Conservation (phyloP, 2,329 filamentous ascomycete species). For the Orbilia ellipsospora region DNA sequence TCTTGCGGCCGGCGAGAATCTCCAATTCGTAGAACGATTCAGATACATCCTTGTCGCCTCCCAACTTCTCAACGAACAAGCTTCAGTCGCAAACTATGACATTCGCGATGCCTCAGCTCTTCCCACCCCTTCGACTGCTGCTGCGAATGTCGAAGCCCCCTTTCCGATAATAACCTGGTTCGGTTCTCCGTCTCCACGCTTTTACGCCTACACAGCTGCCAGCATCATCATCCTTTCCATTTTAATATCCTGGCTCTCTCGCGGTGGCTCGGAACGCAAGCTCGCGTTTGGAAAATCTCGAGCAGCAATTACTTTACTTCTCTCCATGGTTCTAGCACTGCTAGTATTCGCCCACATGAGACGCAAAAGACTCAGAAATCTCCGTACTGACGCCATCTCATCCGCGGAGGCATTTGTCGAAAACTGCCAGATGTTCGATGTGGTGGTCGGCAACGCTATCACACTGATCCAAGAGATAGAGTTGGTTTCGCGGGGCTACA, state of each 20-base stretch:
- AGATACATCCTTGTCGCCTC: slow-evolving; percentile 93
- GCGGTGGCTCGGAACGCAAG: slow-evolving; percentile 65
- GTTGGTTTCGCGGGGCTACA: slow-evolving; percentile 88
- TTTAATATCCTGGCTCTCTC: slow-evolving; percentile 57
- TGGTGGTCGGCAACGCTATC: slow-evolving; percentile 78
- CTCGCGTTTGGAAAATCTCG: slow-evolving; percentile 70
- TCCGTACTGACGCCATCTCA: slow-evolving; percentile 78
- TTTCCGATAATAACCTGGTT: slow-evolving; percentile 52
- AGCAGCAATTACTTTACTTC: slow-evolving; percentile 65
- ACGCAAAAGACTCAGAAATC: slow-evolving; percentile 82
- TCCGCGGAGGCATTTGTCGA: slow-evolving; percentile 76
- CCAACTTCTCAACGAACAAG: slow-evolving; percentile 81
- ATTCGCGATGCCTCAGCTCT: slow-evolving; percentile 30
- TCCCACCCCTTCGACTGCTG: slow-evolving; percentile 28
- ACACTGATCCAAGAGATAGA: slow-evolving; percentile 94
- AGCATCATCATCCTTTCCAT: slow-evolving; percentile 58
- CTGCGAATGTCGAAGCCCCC: slow-evolving; percentile 10
- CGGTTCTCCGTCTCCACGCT: slow-evolving; percentile 40
- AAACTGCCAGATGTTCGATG: slow-evolving; percentile 83
- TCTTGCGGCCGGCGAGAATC: slow-evolving; percentile 80
- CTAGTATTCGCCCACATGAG: slow-evolving; percentile 78
- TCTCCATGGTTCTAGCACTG: slow-evolving; percentile 68
- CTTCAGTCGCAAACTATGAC: slow-evolving; percentile 65
- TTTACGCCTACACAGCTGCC: slow-evolving; percentile 56
- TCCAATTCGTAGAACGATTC: slow-evolving; percentile 89